Base-by-base conservation (phyloP, 306 rosid species). In the Lupinus albus region DNA sequence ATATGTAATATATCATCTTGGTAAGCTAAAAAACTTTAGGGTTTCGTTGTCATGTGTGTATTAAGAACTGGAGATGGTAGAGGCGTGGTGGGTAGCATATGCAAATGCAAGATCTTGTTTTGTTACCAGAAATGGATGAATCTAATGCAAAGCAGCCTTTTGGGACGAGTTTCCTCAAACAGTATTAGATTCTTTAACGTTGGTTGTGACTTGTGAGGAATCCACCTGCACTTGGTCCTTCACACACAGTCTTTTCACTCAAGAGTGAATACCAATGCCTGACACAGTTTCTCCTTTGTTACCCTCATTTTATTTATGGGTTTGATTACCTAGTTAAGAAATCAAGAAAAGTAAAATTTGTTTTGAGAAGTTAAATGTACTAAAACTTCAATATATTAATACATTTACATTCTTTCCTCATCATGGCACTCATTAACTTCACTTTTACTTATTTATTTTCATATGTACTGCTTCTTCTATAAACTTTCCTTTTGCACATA, bases 51-150 rank as follows among this genome's bases (percentile, higher is more conserved):
- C 6, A 35, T 35, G 48, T 30, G n/a, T 13, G n/a, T 13, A 12
- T 12, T 35, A 44, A 61, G 54, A 28, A 36, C 60, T 47, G 52
- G 54, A 55, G 71, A 50, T 51, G 70, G 71, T 48, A 50, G 73
- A 32, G 68, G 71, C 48, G 59, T 61, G 71, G 73, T 75, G 79
- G 81, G 72, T 57, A 47, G 77, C 78, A 77, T 76, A 75, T 72
- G 85, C 55, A 54, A 68, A 67, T 64, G 82, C 49, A 56, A 56
- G 79, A 59, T 77, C 63, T 60, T 79, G 78, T 75, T 78, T 78
- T 64, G 70, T 77, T 53, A 74, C 78, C 80, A 78, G 76, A 82
- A 82, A 87, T 74, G 47, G 66, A 71, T 58, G 76, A 83, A 74
- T 64, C 75, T 48, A 76, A 80, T 38, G 83, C 53, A 52, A 80